phyloP scores from a whole-genome alignment of 306 rosid genomes.

The Vicia faba region DNA sequence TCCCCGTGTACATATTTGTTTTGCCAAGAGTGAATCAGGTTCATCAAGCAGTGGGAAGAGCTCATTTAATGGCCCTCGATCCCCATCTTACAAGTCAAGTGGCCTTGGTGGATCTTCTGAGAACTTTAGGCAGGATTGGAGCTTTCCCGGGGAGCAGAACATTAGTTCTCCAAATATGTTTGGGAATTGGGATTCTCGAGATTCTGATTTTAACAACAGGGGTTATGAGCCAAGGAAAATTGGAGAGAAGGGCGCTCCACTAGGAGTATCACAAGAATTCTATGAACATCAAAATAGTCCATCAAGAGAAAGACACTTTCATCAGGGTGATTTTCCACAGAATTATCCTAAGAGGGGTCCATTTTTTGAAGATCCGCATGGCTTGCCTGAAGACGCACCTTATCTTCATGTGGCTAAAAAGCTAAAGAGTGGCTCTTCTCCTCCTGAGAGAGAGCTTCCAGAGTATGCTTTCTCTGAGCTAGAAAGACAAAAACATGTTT shows the following conservation, averaged over 20 bases:
- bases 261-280: slow-evolving; percentile 53
- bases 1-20: slow-evolving; percentile 91
- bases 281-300: slow-evolving; percentile 60
- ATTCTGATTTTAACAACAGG: slow-evolving; percentile 57
- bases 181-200: slow-evolving; percentile 53
- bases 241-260: slow-evolving; percentile 60
- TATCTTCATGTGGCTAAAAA: slow-evolving; percentile 63
- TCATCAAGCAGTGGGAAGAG: slow-evolving; percentile 71
- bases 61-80: slow-evolving; percentile 56
- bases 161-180: slow-evolving; percentile 56
- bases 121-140: slow-evolving; percentile 49
- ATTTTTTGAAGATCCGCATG: slow-evolving; percentile 64
- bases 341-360: slow-evolving; percentile 54
- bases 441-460: slow-evolving; percentile 75
- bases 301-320: slow-evolving; percentile 59
- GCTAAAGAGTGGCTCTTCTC: slow-evolving; percentile 59
- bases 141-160: slow-evolving; percentile 51
- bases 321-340: slow-evolving; percentile 51
- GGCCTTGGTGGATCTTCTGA: slow-evolving; percentile 63
- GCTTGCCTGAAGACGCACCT: slow-evolving; percentile 62
- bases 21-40: slow-evolving; percentile 87
- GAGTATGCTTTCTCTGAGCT: slow-evolving; percentile 67
- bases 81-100: slow-evolving; percentile 55
- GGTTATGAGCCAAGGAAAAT: slow-evolving; percentile 60
- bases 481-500: slow-evolving; percentile 60